These are phyloP conservation scores for Coemansia sp. DNA, from an alignment of 192 early-diverging fungal genomes.

Conservation along the genomic window DNA sequence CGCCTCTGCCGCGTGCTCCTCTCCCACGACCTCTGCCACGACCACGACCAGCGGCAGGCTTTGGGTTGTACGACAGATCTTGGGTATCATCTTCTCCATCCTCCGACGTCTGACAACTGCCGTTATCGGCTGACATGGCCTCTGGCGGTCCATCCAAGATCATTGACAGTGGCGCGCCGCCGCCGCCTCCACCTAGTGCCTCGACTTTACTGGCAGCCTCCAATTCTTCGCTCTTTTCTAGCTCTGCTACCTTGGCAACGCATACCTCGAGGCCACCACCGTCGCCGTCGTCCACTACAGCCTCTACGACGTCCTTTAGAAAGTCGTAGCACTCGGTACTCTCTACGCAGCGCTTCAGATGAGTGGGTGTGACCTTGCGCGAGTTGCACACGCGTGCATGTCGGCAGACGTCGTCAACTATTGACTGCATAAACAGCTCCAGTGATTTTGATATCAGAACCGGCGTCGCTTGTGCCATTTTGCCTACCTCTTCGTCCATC, in stretches of 20 bases:
- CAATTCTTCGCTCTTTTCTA: constrained; percentile 8
- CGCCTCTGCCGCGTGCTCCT: constrained; percentile 44
- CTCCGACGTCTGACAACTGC: constrained; percentile 19
- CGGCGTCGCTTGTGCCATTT: constrained; percentile 96
- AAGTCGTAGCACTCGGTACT: constrained; percentile 93
- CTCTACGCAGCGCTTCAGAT: constrained; percentile 80
- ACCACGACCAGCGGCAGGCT: constrained; percentile 27
- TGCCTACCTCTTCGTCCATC: constrained; percentile 98
- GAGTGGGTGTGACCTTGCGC: constrained; percentile 84
- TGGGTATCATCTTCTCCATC: constrained; percentile 32
- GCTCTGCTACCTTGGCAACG: constrained; percentile 47
- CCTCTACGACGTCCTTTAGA: constrained; percentile 83
- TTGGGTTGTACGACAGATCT: constrained; percentile 29
- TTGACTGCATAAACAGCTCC: constrained; percentile 93
- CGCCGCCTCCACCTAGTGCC: constrained; percentile 50
- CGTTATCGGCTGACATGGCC: constrained; percentile 22
- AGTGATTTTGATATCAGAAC: constrained; percentile 88
- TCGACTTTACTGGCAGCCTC: constrained; percentile 10
- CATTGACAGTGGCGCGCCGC: constrained; percentile 55
- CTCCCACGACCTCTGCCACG: constrained; percentile 42
- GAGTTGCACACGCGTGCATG: constrained; percentile 78
- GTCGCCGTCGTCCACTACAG: constrained; percentile 73
- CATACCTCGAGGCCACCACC: constrained; percentile 50
- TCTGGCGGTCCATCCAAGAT: constrained; percentile 41
- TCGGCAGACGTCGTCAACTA: constrained; percentile 86